A percentile compares a stretch with the other conserved stretches of the same genome.
phyloP scores from a whole-genome alignment of 106 monocot genomes.

The Platanthera guangdongensis region DNA sequence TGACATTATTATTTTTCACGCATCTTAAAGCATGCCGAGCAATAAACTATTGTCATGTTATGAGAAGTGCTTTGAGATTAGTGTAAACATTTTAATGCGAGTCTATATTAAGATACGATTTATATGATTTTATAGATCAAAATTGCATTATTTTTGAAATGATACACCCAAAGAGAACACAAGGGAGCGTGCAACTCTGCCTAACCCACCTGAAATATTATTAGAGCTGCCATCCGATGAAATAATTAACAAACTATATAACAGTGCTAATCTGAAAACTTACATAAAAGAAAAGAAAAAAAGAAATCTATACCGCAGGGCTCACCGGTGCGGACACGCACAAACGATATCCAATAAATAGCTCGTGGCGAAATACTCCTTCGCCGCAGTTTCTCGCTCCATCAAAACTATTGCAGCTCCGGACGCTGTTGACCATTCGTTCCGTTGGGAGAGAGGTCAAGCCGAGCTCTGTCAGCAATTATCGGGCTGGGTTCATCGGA shows the following conservation, averaged over 20 bases:
- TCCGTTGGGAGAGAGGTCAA: neutral
- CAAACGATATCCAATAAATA: neutral
- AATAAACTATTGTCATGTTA: too few species aligned
- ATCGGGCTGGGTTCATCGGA: neutral
- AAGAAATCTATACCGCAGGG: neutral
- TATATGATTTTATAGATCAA: too few species aligned
- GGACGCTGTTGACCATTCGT: neutral
- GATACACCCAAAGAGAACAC: too few species aligned
- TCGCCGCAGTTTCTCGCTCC: neutral
- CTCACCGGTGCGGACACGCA: neutral
- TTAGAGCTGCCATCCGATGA: neutral
- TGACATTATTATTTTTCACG: too few species aligned
- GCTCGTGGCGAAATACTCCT: neutral
- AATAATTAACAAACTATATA: slow-evolving; percentile 2
- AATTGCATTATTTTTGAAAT: too few species aligned
- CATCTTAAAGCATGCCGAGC: too few species aligned
- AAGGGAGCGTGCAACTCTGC: neutral
- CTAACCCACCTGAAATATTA: neutral
- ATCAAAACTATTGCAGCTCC: slow-evolving; percentile 4
- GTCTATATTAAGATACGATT: too few species aligned
- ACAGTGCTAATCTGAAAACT: neutral
- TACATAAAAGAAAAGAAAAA: neutral
- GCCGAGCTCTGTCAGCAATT: neutral
- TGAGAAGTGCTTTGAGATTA: too few species aligned
- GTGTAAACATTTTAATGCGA: too few species aligned